A percentile compares a stretch with the other conserved stretches of the same genome.
Conservation (phyloP, 345 rosid species). For the Lepidium sativum region DNA sequence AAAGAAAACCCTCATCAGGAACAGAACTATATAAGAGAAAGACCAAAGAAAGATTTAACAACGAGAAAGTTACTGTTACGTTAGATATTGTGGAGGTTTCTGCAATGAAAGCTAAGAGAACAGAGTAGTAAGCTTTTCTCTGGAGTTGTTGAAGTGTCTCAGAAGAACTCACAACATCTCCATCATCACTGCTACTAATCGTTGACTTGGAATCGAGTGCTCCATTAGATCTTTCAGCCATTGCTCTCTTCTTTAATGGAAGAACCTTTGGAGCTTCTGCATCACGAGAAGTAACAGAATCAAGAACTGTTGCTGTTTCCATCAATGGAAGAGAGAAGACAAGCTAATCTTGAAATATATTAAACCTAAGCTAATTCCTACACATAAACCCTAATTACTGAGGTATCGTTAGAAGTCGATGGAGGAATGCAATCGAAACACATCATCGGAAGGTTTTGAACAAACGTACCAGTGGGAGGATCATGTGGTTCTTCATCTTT, state of each 20-base stretch:
- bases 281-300: neutral
- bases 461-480: neutral
- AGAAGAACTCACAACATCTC: neutral
- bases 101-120: neutral
- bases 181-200: no score
- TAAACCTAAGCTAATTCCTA: neutral
- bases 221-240: neutral
- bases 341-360: neutral
- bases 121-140: slow-evolving; percentile 5
- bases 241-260: neutral
- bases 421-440: neutral
- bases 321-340: neutral
- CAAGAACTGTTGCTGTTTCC: neutral
- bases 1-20: neutral
- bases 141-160: neutral
- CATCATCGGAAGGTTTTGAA: neutral
- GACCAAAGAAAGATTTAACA: neutral
- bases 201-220: no score
- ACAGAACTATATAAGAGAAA: neutral
- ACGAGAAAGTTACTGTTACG: neutral
- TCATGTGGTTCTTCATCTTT: neutral
- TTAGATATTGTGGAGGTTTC: neutral
- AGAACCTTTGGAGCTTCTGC: neutral
- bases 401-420: neutral
- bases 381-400: neutral